Evolutionary conservation across 2,329 filamentous ascomycete species (phyloP), one percentile per base, ranked within the genome.

Genomic region (Chaetoscypha palmicola): DNA sequence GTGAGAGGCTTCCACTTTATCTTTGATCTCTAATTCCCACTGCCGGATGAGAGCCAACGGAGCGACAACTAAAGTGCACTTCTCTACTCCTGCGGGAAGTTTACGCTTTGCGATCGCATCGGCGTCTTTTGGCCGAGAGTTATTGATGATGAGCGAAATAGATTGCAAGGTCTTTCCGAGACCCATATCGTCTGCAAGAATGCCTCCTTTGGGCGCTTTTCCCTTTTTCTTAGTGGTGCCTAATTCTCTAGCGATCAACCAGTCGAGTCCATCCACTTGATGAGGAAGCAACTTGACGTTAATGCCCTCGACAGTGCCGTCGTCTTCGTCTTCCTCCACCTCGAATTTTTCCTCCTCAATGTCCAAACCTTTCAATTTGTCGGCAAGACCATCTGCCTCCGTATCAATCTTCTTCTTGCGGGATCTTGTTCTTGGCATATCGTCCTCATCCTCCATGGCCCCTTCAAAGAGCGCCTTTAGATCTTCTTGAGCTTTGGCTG

Each of bases 131-230:
- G 85, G 81, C 57, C 84, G 87, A 14, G 79, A 77, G 58, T 97
- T 95, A 43, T 76, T 84, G 28, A 98, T 72, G 32, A 98, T 84
- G 23, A 97, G 73, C 1, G 91, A 82, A 45, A 98, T 86, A 1
- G 90, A 88, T 66, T 98, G 92, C 11, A 98, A 76, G 0, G 92
- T 98, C 71, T 98, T 98, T 46, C 92, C 92, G 11, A 97, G 71
- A 53, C 91, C 91, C 91, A 97, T 94, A 62, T 98, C 92, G 58
- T 98, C 92, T 14, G 92, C 92, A 26, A 98, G 74, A 51, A 98
- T 94, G 14, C 92, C 92, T 26, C 92, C 92, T 56, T 94, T 92
- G 22, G 91, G 89, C 8, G 94, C 76, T 49, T 70, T 77, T 47
- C 86, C 86, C 55, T 83, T 84, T 55, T 82, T 84, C 68, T 92